phyloP scores from a whole-genome alignment of 1,139 yeast species.

The Lizanozyma gosingica region DNA sequence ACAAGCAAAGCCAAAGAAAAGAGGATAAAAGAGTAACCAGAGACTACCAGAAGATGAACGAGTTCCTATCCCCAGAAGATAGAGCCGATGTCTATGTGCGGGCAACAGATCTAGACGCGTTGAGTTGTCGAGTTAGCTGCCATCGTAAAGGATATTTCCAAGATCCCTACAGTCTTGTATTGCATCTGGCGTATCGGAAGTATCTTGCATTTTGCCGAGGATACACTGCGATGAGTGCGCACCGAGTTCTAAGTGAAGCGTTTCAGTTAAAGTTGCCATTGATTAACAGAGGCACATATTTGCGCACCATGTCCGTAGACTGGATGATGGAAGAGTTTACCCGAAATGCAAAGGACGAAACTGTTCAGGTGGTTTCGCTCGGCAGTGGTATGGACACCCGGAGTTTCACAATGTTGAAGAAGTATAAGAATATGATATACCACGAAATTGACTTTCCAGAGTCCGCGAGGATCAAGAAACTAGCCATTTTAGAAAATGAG shows the following conservation, averaged over 20 bases:
- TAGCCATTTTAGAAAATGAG: slow-evolving; percentile 33
- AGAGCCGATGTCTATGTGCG: slow-evolving; percentile 45
- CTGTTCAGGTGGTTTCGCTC: slow-evolving; percentile 62
- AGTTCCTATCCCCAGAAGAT: slow-evolving; percentile 28
- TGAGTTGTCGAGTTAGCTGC: slow-evolving; percentile 64
- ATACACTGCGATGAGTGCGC: slow-evolving; percentile 30
- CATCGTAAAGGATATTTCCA: slow-evolving; percentile 42
- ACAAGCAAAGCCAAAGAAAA: no score
- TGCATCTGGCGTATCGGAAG: slow-evolving; percentile 34
- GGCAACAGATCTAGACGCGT: slow-evolving; percentile 80
- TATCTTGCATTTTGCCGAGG: slow-evolving; percentile 31
- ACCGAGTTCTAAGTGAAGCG: slow-evolving; percentile 31
- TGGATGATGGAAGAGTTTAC: slow-evolving; percentile 43
- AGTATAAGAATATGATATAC: slow-evolving; percentile 29
- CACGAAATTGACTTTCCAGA: slow-evolving; percentile 73
- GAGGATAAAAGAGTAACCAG: no score
- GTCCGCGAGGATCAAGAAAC: slow-evolving; percentile 51
- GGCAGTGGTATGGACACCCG: slow-evolving; percentile 98
- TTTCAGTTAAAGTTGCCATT: slow-evolving; percentile 60
- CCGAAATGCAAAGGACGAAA: slow-evolving; percentile 11
- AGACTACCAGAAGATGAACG: neutral
- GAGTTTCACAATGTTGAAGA: slow-evolving; percentile 40
- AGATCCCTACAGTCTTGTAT: slow-evolving; percentile 40
- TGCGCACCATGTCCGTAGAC: slow-evolving; percentile 62
- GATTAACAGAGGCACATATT: slow-evolving; percentile 74